Base-by-base conservation (phyloP, 495 filamentous ascomycete genomes). In the Pseudomonodictys pantanalensis region DNA sequence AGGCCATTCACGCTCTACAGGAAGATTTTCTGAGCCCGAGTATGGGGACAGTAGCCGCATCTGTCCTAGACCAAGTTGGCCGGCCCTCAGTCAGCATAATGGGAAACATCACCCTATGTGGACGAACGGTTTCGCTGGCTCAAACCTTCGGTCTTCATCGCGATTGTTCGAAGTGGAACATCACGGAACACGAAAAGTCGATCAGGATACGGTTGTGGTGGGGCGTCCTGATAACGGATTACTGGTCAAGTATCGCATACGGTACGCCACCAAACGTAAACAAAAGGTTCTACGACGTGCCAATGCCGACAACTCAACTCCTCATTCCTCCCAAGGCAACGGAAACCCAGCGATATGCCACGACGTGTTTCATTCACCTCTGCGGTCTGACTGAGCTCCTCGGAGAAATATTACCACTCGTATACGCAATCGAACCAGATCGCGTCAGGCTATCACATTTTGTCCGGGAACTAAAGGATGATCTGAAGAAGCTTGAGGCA, bases 331-430 rank as follows among this genome's bases (percentile, higher is more conserved):
- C 38, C 0, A 65, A 65, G 38, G 56, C 61, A 30, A 59, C 52
- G n/a, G n/a, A 23, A 44, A 12, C 33, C 41, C 49, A 65, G n/a
- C 73, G 74, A 61, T 74, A 75, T 46, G 73, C 30, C 61, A 77
- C 56, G 60, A 75, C 76, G 48, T 79, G 77, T 50, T 80, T 81
- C 49, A 77, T 82, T 38, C 73, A 75, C 18, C 69, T 83, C 0
- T 81, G 79, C 58, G 73, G 65, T 39, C 68, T 83, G 43, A 81
- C 78, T 1, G 78, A 83, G 43, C 78, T 80, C 1, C 65, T 83
- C 22, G 79, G 76, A 6, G 77, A 80, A 32, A 66, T 81, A 1
- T 59, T 82, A 12, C 78, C 77, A 1, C 69, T 81, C 3, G 77
- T 82, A 12, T 81, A 82, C 55, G 73, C 75, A 15, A 56, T 79